Evolutionary conservation across 345 rosid genomes (phyloP), one percentile per base, ranked within the genome.

Genomic region (Anacardium occidentale): DNA sequence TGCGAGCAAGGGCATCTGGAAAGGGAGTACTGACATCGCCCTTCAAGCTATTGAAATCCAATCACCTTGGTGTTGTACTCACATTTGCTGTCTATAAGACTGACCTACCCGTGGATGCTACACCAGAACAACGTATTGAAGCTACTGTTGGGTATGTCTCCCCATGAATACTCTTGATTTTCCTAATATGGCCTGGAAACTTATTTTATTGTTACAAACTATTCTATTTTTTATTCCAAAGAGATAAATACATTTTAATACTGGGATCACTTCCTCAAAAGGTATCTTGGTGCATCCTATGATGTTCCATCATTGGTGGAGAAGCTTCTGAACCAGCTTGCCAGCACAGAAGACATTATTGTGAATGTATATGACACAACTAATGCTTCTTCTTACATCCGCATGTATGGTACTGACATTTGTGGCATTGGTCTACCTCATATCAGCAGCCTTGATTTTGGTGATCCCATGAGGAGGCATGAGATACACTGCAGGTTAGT

Each of bases 1-100:
- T 92, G 76, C 88, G 95, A 52, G 98, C 98, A 70, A 89, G 98
- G 75, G 91, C 95, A 68, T 83, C 98, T 32, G 96, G 98, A 66
- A 94, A 92, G 81, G 99, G 97, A 72, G 99, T 90, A 29, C 70
- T 94, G 80, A 94, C 99, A 65, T 89, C 98, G 78, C 99, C 99
- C 17, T 94, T 94, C 78, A 89, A 94, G 85, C 91, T 94, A 74
- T 81, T 92, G 66, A 94, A 94, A 77, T 94, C 96, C 47, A 92
- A 94, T 79, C 91, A 94, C 73, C 83, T 92, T 56, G 98, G 99
- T 10, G 96, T 95, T 24, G 96, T 95, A 42, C 89, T 95, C 70
- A 95, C 97, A 42, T 95, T 95, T 85, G 96, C 98, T 61, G 92
- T 92, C 48, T 95, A 95, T 82, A 81, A 85, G 76, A 74, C 79